Percentiles rank a stretch among this genome's conserved stretches.
These are phyloP conservation scores for Claviceps spartinae DNA, from an alignment of 2,329 filamentous ascomycete species.

Conservation along the genomic window DNA sequence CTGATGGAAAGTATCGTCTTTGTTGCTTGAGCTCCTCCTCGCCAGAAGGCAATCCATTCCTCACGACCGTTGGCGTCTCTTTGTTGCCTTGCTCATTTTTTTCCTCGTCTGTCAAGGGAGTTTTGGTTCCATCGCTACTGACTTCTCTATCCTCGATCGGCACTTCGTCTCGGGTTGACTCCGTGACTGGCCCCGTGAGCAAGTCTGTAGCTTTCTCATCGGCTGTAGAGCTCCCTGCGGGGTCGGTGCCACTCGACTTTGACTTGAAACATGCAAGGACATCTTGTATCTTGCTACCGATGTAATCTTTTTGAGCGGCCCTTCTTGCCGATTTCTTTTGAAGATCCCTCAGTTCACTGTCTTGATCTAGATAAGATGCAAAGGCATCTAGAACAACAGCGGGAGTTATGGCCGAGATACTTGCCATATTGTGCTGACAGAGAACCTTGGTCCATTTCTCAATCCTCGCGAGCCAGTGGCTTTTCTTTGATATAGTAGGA, in stretches of 20 bases:
- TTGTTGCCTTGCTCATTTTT: not conserved
- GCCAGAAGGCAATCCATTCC: slow-evolving; percentile 13
- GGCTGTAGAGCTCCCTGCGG: not conserved
- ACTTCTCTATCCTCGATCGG: slow-evolving; percentile 1
- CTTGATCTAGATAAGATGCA: slow-evolving; percentile 17
- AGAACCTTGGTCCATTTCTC: slow-evolving; percentile 22
- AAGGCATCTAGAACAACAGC: slow-evolving; percentile 15
- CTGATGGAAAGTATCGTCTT: slow-evolving; percentile 37
- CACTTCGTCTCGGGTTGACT: not conserved
- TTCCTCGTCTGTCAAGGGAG: not conserved
- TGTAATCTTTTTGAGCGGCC: slow-evolving; percentile 15
- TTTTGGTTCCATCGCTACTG: not conserved
- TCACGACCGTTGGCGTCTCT: slow-evolving; percentile 6
- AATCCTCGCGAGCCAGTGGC: slow-evolving; percentile 22
- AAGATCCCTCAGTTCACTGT: slow-evolving; percentile 16
- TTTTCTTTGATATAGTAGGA: slow-evolving; percentile 16
- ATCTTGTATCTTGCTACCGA: slow-evolving; percentile 12
- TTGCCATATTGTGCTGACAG: slow-evolving; percentile 13
- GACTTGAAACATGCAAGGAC: slow-evolving; percentile 10
- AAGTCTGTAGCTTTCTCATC: not conserved
- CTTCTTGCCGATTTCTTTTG: slow-evolving; percentile 21
- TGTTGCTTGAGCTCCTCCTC: slow-evolving; percentile 26
- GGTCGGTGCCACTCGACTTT: not conserved
- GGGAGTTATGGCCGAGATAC: slow-evolving; percentile 12
- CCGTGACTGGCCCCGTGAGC: too few relatives aligned